These are phyloP conservation scores for Sequoiadendron giganteum DNA, from an alignment of 75 land plant species.

Conservation along the genomic window DNA sequence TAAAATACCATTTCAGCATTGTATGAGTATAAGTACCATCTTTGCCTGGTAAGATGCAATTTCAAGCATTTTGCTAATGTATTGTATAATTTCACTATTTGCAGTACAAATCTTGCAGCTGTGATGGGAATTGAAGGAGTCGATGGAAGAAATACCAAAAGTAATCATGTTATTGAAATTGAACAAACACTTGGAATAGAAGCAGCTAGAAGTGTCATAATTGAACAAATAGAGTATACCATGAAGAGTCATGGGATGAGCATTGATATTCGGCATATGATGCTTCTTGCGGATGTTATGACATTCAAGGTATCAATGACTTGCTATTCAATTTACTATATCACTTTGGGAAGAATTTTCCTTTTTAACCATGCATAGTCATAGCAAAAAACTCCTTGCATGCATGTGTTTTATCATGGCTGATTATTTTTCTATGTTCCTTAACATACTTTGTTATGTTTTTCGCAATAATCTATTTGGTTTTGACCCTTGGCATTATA, in stretches of 20 bases:
- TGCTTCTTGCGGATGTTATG: conserved; percentile 96
- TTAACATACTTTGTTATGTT: neutral
- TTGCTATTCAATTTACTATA: neutral
- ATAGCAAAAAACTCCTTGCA: neutral
- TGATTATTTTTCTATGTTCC: neutral
- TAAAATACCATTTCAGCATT: neutral
- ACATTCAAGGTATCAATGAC: conserved; percentile 65
- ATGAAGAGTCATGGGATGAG: conserved; percentile 86
- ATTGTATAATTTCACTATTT: neutral
- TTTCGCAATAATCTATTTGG: neutral
- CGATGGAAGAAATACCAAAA: conserved; percentile 62
- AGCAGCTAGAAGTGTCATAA: conserved; percentile 83
- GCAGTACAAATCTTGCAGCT: conserved; percentile 79
- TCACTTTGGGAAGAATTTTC: neutral
- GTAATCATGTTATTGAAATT: conserved; percentile 85
- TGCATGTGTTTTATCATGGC: neutral
- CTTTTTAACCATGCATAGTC: neutral
- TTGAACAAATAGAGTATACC: conserved; percentile 75
- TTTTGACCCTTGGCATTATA: neutral
- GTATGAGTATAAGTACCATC: neutral
- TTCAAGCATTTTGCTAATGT: neutral
- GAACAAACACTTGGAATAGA: conserved; percentile 85
- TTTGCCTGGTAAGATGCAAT: neutral
- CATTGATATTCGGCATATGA: conserved; percentile 94
- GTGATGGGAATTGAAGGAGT: conserved; percentile 92